Conservation (phyloP, 352 stramenopile species). For the Aphanomyces cochlioides region DNA sequence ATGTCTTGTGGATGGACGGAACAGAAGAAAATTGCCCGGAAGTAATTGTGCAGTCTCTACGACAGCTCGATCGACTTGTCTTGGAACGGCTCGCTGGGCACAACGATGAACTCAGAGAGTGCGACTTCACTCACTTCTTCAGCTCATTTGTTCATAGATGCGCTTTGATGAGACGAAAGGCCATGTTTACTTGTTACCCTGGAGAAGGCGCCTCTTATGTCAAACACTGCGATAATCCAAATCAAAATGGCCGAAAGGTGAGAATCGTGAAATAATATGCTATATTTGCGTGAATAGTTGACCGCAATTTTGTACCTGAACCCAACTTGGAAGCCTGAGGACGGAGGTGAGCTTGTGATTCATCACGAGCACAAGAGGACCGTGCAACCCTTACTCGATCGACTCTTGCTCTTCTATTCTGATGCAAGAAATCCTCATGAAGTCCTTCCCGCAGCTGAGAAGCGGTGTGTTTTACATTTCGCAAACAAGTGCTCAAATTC, state of each 20-base stretch:
- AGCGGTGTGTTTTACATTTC: constrained; percentile 8
- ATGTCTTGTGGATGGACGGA: constrained; percentile 50
- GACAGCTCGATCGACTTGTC: constrained; percentile 43
- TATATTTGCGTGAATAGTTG: constrained; percentile 27
- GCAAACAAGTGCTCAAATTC: background rate
- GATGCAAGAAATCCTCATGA: constrained; percentile 47
- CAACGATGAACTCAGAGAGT: constrained; percentile 36
- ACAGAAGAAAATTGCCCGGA: constrained; percentile 38
- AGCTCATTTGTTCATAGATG: constrained; percentile 10
- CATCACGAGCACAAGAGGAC: constrained; percentile 22
- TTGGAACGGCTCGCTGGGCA: constrained; percentile 35
- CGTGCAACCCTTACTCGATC: constrained; percentile 32
- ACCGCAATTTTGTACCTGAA: constrained; percentile 61
- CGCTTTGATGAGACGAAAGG: constrained; percentile 43
- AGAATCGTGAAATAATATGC: constrained; percentile 1
- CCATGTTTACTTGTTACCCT: constrained; percentile 54
- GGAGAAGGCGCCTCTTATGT: constrained; percentile 43
- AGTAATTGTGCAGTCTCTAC: constrained; percentile 33
- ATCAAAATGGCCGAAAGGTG: constrained; percentile 43
- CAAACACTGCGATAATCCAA: constrained; percentile 52
- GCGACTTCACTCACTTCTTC: background rate
- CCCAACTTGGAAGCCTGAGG: constrained; percentile 32
- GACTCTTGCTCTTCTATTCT: constrained; percentile 49
- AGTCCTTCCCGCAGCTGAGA: constrained; percentile 33
- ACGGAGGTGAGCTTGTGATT: constrained; percentile 42